These are phyloP conservation scores for Chalciporus chontae DNA, from an alignment of 768 basidiomycete species.

Conservation along the genomic window DNA sequence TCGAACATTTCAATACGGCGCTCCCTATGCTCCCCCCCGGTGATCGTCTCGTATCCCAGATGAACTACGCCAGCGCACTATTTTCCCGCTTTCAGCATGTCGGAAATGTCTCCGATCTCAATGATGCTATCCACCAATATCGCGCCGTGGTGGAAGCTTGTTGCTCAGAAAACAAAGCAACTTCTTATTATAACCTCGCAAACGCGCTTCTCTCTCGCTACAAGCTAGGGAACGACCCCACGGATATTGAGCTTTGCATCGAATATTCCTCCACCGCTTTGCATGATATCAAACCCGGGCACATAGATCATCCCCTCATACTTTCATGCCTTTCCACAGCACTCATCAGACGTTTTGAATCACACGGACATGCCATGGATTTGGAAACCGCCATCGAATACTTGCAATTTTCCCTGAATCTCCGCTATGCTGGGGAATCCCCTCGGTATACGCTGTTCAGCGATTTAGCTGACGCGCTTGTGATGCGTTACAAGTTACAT, in stretches of 20 bases:
- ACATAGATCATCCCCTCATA: conserved; percentile 15
- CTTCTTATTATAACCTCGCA: conserved; percentile 28
- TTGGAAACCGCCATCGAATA: conserved; percentile 28
- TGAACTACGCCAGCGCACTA: conserved; percentile 30
- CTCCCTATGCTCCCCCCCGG: conserved; percentile 18
- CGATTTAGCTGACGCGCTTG: conserved; percentile 28
- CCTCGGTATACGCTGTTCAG: conserved; percentile 12
- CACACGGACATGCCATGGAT: conserved; percentile 15
- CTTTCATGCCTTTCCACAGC: conserved; percentile 23
- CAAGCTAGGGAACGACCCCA: conserved; percentile 16
- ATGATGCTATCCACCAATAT: conserved; percentile 23
- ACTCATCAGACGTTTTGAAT: conserved; percentile 22
- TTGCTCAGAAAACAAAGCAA: conserved; percentile 14
- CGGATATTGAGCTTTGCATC: conserved; percentile 24
- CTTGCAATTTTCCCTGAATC: conserved; percentile 18
- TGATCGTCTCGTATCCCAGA: conserved; percentile 19
- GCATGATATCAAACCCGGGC: conserved; percentile 9
- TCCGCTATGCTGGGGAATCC: conserved; percentile 14
- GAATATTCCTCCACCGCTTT: conserved; percentile 19
- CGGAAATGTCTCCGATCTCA: conserved; percentile 21
- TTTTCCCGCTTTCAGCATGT: conserved; percentile 23
- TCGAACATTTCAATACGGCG: conserved; percentile 21
- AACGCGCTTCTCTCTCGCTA: conserved; percentile 30
- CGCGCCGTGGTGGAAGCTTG: conserved; percentile 17
- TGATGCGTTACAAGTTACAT: conserved; percentile 24